phyloP scores from a whole-genome alignment of 352 stramenopile species.

The Globisporangium irregulare region DNA sequence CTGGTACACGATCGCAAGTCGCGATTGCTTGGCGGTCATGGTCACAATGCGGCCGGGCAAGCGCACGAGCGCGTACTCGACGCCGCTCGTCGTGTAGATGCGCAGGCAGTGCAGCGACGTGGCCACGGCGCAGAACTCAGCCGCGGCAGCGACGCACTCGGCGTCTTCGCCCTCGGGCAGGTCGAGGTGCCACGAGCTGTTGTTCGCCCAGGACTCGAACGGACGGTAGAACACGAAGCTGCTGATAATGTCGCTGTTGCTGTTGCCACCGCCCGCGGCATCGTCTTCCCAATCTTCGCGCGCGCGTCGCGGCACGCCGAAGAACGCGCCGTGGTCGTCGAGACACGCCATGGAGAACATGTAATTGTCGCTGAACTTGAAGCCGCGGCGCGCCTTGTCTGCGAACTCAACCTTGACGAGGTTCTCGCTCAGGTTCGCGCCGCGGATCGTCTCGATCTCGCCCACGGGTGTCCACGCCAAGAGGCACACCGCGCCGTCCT shows the following conservation, averaged over 20 bases:
- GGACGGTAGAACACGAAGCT: conserved; percentile 82
- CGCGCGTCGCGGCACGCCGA: conserved; percentile 57
- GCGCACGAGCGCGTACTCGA: conserved; percentile 60
- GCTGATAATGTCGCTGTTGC: conserved; percentile 52
- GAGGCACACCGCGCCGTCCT: conserved; percentile 45
- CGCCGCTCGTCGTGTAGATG: conserved; percentile 69
- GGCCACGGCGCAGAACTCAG: conserved; percentile 71
- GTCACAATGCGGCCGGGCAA: conserved; percentile 69
- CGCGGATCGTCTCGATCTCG: conserved; percentile 78
- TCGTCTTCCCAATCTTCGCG: conserved; percentile 66
- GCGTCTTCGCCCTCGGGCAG: conserved; percentile 72
- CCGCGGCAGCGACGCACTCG: conserved; percentile 55
- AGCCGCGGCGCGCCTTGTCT: conserved; percentile 76
- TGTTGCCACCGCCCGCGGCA: conserved; percentile 17
- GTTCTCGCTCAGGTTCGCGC: conserved; percentile 63
- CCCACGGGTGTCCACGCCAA: conserved; percentile 71
- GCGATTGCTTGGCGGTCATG: conserved; percentile 54
- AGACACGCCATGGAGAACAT: conserved; percentile 76
- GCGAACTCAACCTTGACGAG: conserved; percentile 80
- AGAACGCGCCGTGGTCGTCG: conserved; percentile 71
- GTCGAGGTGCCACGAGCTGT: conserved; percentile 73
- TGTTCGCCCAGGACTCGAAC: conserved; percentile 82
- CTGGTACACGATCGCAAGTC: conserved; percentile 71
- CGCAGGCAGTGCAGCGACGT: conserved; percentile 69
- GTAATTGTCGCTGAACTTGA: conserved; percentile 87